Percentiles rank a stretch among this genome's conserved stretches.
Evolutionary conservation across 192 early-diverging fungal genomes (phyloP).

Genomic region (Coemansia sp.): DNA sequence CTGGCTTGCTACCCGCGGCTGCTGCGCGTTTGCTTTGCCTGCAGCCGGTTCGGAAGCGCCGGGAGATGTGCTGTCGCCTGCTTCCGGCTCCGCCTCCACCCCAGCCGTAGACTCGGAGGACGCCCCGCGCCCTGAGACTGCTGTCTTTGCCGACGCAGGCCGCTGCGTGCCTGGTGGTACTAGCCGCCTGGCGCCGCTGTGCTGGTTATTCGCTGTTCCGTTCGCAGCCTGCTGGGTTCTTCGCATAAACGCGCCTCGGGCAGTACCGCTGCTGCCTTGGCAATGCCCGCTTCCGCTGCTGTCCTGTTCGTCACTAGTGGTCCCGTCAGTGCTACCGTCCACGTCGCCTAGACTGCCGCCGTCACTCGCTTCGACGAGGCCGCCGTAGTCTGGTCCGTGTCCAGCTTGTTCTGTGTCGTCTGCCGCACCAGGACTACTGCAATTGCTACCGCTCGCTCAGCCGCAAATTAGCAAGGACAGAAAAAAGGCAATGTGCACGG

Average conservation of each 20-base stretch:
- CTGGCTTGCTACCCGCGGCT: slow-evolving; percentile 15
- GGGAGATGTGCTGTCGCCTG: neutral
- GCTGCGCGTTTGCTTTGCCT: slow-evolving; percentile 3
- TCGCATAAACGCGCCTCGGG: slow-evolving; percentile 15
- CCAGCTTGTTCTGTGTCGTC: slow-evolving; percentile 1
- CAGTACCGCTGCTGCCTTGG: slow-evolving; percentile 13
- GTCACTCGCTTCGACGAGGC: neutral
- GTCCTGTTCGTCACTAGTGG: slow-evolving; percentile 9
- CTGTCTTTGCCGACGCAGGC: neutral
- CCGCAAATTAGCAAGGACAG: neutral
- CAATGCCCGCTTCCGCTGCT: slow-evolving; percentile 12
- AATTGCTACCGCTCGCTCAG: neutral
- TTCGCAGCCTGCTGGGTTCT: slow-evolving; percentile 7
- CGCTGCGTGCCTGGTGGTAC: slow-evolving; percentile 5
- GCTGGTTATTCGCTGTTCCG: no score
- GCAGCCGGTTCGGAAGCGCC: no score
- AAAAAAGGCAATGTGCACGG: no score
- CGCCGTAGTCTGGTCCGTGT: slow-evolving; percentile 1
- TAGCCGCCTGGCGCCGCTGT: slow-evolving; percentile 5
- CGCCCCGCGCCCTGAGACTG: no score
- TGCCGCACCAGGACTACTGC: slow-evolving; percentile 2
- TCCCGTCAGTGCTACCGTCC: neutral
- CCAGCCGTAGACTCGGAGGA: neutral
- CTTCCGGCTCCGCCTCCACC: neutral
- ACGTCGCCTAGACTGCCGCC: slow-evolving; percentile 10